Base-by-base conservation (phyloP, 2,329 filamentous ascomycete genomes). In the Didymella exigua region DNA sequence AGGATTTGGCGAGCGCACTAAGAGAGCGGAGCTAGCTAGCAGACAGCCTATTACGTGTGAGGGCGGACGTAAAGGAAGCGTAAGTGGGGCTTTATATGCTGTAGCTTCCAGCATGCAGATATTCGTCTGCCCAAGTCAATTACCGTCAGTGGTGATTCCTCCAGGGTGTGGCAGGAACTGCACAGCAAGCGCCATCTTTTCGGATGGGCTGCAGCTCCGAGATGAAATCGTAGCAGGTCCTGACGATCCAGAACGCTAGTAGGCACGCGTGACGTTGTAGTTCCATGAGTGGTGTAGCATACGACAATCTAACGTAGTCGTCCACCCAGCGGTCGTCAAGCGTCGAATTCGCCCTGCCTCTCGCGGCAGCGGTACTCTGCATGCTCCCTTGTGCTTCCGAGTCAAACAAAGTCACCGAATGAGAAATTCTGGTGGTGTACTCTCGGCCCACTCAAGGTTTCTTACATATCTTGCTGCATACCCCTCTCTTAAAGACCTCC, bases 401-500 rank as follows among this genome's bases (percentile, higher is more conserved):
- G 55, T 62, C 55, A 63, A 64, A 63, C 62, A 2, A 55, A 50
- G 47, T 34, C 45, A 60, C 58, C 61, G 57, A 63, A 64, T 60
- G 57, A 68, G 65, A 62, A 60, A 61, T 54, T 56, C 60, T 66
- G 60, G 63, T 60, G 51, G 61, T 62, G 62, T 61, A 60, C 58
- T 45, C 59, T 65, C 57, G 64, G 62, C 65, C 70, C 66, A 69
- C 66, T 46, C 38, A n/a, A 33, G 40, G 48, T 59, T 54, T 65
- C 44, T 70, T 70, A 70, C 67, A 67, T 69, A 69, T 66, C 48
- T 66, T 52, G 63, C 63, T 71, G 70, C 70, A 65, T 68, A 68
- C 70, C 69, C 69, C 70, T 66, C 71, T 63, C 52, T 50, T 46
- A 67, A 54, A 37, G 45, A 36, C 49, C 42, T 46, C 45, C 37